Evolutionary conservation across 306 rosid species (phyloP), one percentile per base, ranked within the genome.

Genomic region (Cyclanthera cordifolia): DNA sequence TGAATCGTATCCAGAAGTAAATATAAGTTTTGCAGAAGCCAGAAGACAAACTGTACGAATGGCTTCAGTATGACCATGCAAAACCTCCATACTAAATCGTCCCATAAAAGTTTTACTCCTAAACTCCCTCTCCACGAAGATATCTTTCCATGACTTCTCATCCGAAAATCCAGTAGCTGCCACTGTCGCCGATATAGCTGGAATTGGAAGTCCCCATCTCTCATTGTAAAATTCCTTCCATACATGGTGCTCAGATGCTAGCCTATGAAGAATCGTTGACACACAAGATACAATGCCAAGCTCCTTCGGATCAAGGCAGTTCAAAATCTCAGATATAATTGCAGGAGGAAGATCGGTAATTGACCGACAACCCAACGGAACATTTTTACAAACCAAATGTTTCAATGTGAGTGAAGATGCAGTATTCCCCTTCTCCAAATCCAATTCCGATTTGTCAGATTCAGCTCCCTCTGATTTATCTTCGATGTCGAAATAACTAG

Each of bases 61-160:
- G 2, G 93, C 91, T 76, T 93, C 98, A 9, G 94, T 77, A 52
- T 89, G 98, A 17, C 98, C 98, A 78, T 84, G 76, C 89, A 93
- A 67, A 63, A 82, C 80, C 27, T 89, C 98, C 27, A 89, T 84
- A 72, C 83, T 83, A 76, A 79, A 86, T 2, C 96, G 92, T 39
- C 98, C 98, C 95, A 87, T 75, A 82, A 93, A 93, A 48, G 88
- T 89, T 86, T 65, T 89, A 70, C 96, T 89, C 86, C 98, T 83
- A 73, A 86, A 93, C 72, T 93, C 98, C 78, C 96, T 93, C 57
- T 89, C 96, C 78, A 89, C 90, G 50, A 89, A 93, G 45, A 84
- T 70, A 2, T 87, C 89, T 87, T 77, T 87, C 98, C 98, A 93
- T 32, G 96, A 86, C 80, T 75, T 89, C 28, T 89, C 95, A 79